Evolutionary conservation across 768 basidiomycete genomes (phyloP).

Genomic region (Collybia nuda): DNA sequence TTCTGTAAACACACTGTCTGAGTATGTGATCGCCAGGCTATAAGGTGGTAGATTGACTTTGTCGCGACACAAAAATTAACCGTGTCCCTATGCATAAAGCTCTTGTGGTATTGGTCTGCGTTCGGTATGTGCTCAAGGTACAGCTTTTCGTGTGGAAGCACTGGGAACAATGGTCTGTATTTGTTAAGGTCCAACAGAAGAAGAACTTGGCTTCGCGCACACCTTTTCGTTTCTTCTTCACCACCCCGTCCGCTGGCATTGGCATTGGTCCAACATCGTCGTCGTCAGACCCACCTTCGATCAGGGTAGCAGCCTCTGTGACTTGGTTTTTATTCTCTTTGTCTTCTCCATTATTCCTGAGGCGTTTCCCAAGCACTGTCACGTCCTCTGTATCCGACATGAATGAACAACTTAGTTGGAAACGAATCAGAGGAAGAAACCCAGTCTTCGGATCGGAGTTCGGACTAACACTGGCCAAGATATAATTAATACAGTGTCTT

Average conservation of each 20-base stretch:
- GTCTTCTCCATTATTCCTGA: constrained; percentile 35
- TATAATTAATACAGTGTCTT: too few species aligned
- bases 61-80: constrained; percentile 90
- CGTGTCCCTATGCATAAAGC: constrained; percentile 96
- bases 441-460: too few species aligned
- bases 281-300: constrained; percentile 57
- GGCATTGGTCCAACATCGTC: constrained; percentile 93
- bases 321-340: constrained; percentile 15
- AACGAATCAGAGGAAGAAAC: too few species aligned
- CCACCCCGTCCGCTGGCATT: constrained; percentile 48
- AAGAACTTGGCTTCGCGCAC: constrained; percentile 20
- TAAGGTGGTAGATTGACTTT: constrained; percentile 54
- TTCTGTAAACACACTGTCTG: constrained; percentile 44
- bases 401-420: neutral
- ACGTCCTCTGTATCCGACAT: constrained; percentile 51
- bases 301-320: constrained; percentile 18
- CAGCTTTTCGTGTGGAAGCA: constrained; percentile 89
- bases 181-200: constrained; percentile 28
- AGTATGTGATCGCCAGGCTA: neutral
- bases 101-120: constrained; percentile 93
- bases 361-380: constrained; percentile 65
- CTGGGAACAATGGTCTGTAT: constrained; percentile 44
- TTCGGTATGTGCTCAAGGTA: constrained; percentile 92
- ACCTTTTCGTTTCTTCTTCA: constrained; percentile 88
- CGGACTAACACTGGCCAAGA: too few species aligned